Base-by-base conservation (phyloP, 129 eudicot genomes). In the Gnaphalium uliginosum region DNA sequence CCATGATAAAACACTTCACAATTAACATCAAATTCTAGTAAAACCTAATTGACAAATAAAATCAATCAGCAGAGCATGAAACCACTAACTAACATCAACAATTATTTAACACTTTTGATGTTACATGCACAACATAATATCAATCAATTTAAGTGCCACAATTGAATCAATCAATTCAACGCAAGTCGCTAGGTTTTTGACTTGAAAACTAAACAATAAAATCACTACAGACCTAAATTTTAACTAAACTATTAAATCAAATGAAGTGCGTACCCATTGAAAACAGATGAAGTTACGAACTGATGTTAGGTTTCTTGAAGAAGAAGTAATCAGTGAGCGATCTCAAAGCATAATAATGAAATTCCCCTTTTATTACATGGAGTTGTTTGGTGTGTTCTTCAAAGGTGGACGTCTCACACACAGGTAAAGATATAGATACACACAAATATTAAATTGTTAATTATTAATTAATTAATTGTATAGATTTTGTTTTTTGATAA, bases 391-490 rank as follows among this genome's bases (percentile, higher is more conserved):
- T 53, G 27, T 33, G 68, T 61, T 37, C 66, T 79, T 79, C 80
- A 83, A 71, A 72, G 71, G 73, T 79, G 75, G 76, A 81, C 76
- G 81, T 68, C 54, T 69, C 78, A 19, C 48, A 21, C 66, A 70
- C 26, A 70, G 64, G 69, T 69, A 39, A 37, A 39, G 46, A 39
- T 39, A 39, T 39, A 33, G 8, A 33, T 33, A 33, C 8, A 33
- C 9, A 33, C 0, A 6, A 33, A 6, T 33, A 1, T 33, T 39
- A 10, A 29, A 29, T 1, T 29, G 2, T 2, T 1, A 2, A 27
- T 1, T 27, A 29, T 29, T 29, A 29, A 29, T 39, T 35, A 7
- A 33, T 6, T 39, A 39, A 39, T 39, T 39, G 0, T 39, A 39
- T 39, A 39, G 9, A 33, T 33, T 39, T 39, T 39, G 46, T 35